A percentile compares a stretch with the other conserved stretches of the same genome.
Evolutionary conservation across 305 asterid genomes (phyloP).

Genomic region (Plantago lanceolata): DNA sequence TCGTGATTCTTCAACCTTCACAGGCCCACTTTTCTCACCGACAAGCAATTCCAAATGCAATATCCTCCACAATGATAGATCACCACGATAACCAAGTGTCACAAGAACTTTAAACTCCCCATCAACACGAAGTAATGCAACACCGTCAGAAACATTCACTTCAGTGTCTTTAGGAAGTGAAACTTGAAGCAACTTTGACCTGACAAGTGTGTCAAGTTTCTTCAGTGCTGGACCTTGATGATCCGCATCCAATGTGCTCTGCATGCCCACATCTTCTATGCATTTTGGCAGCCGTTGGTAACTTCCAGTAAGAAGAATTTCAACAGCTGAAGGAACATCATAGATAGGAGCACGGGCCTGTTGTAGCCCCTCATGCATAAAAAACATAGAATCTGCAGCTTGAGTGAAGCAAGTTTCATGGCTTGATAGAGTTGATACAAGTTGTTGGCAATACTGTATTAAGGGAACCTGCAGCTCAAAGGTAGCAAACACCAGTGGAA

Average conservation of each 20-base stretch:
- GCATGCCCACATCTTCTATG: constrained; percentile 78
- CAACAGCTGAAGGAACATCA: constrained; percentile 94
- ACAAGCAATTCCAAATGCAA: constrained; percentile 94
- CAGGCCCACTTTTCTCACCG: constrained; percentile 78
- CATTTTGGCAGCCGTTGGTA: constrained; percentile 91
- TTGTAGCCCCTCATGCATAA: constrained; percentile 97
- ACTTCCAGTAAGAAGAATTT: constrained; percentile 77
- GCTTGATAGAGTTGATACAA: constrained; percentile 80
- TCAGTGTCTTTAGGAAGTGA: constrained; percentile 81
- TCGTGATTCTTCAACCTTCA: constrained; percentile 82
- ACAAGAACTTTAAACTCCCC: constrained; percentile 95
- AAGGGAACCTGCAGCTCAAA: constrained; percentile 71
- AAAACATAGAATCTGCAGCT: constrained; percentile 98
- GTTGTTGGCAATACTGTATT: constrained; percentile 88
- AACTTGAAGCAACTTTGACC: constrained; percentile 81
- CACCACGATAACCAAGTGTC: constrained; percentile 98
- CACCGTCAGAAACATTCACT: constrained; percentile 81
- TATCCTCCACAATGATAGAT: constrained; percentile 96
- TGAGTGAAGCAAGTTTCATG: constrained; percentile 96
- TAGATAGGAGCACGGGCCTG: constrained; percentile 98
- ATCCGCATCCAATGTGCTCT: constrained; percentile 60
- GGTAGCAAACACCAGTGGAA: constrained; percentile 19
- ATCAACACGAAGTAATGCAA: constrained; percentile 74
- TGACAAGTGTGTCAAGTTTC: constrained; percentile 81
- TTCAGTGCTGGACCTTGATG: constrained; percentile 75